Base-by-base conservation (phyloP, 352 stramenopile genomes). In the Phytopythium chamaehyphon region DNA sequence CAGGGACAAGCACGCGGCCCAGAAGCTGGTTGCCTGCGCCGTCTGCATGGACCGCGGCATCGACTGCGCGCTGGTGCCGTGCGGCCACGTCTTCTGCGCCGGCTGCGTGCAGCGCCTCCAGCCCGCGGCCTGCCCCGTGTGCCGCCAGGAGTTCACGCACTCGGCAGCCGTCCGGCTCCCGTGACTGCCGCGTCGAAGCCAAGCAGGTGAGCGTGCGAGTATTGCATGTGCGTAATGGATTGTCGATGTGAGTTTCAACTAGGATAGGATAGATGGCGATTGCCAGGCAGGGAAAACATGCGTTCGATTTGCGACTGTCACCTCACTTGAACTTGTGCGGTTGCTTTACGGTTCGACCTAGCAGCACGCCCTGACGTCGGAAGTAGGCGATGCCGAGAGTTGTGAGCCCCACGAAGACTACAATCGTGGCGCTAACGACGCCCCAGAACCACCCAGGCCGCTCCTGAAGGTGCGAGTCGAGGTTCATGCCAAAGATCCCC, bases 401-500 rank as follows among this genome's bases (percentile, higher is more conserved):
- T 2, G 71, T 76, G 43, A 85, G 62, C 7, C 83, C 57, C 16
- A 83, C 18, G 22, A 83, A 83, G 28, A 75, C 40, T 6, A 64
- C 55, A 2, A 86, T 43, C 36, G 73, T 83, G 43, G 55, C 33
- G 23, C 55, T 63, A 4, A 72, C 57, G 39, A 89, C 81, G 22
- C 64, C 60, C 77, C 73, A 89, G 57, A 91, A 88, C 70, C 73
- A 82, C 3, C 71, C 68, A 6, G 45, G 60, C 2, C 46, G 43
- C 16, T 74, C 26, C 24, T 88, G 44, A 5, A 89, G 51, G 24
- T 68, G 52, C 1, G 73, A 88, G 3, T 74, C 55, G 23, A 88
- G 48, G 62, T 90, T 90, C 79, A 88, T 90, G 14, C 79, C 76
- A 55, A 87, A 90, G n/a, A 73, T 64, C 35, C 79, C 78, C 19